phyloP scores from a whole-genome alignment of 441 rosid genomes.

The Bocquillonia castaneifolia region DNA sequence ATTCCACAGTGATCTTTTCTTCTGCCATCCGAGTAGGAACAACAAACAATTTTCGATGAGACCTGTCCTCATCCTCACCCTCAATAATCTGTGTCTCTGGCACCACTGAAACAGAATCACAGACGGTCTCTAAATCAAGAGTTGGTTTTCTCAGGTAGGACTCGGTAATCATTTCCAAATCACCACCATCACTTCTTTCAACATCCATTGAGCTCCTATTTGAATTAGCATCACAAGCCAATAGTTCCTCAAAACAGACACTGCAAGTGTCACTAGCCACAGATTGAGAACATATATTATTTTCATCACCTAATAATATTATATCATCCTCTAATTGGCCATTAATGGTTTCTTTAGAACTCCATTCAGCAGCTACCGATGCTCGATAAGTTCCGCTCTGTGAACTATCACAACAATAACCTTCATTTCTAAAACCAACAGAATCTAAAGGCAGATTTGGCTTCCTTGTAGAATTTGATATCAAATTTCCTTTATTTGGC shows the following conservation, averaged over 20 bases:
- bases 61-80: conserved; percentile 13
- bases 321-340: conserved; percentile 25
- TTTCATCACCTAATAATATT: conserved; percentile 19
- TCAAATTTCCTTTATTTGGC: conserved; percentile 27
- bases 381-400: conserved; percentile 24
- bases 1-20: conserved; percentile 37
- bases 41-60: conserved; percentile 25
- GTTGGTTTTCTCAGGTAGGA: conserved; percentile 18
- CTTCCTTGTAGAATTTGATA: conserved; percentile 34
- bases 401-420: conserved; percentile 21
- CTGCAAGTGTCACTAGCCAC: conserved; percentile 30
- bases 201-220: conserved; percentile 22
- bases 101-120: conserved; percentile 3
- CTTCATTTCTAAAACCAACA: conserved; percentile 25
- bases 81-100: conserved; percentile 13
- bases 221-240: conserved; percentile 29
- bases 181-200: conserved; percentile 22
- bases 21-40: conserved; percentile 22
- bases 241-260: conserved; percentile 27
- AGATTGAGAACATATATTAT: conserved; percentile 15
- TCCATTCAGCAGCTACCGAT: conserved; percentile 1
- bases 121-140: conserved; percentile 19
- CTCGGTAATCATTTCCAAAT: conserved; percentile 25
- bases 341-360: conserved; percentile 18
- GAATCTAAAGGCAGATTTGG: conserved; percentile 25